These are phyloP conservation scores for Ormosia semicastrata DNA, from an alignment of 306 rosid species.

Conservation along the genomic window DNA sequence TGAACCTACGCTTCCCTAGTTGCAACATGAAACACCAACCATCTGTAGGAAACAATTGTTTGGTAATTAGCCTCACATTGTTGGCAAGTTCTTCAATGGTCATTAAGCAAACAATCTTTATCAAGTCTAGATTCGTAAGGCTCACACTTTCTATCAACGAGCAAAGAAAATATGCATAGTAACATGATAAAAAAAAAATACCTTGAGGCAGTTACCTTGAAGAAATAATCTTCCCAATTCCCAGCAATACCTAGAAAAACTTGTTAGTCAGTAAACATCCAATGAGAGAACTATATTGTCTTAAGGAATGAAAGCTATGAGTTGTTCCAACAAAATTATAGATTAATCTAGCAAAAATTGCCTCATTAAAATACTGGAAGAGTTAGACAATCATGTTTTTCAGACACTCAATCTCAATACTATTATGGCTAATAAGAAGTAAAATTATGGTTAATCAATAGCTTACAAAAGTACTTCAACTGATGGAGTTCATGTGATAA, in stretches of 20 bases:
- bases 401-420: neutral
- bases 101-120: too few species aligned
- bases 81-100: too few species aligned
- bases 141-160: neutral
- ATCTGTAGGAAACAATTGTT: too few species aligned
- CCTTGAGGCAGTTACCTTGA: conserved; percentile 94
- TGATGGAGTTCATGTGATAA: too few species aligned
- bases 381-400: conserved; percentile 2
- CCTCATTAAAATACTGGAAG: neutral
- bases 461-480: neutral
- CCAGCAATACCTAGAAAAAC: conserved; percentile 66
- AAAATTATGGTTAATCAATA: neutral
- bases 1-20: too few species aligned
- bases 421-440: neutral
- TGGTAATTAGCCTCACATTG: too few species aligned
- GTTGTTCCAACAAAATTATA: neutral
- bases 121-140: neutral
- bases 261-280: conserved; percentile 9
- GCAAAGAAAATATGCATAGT: neutral
- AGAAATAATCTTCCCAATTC: conserved; percentile 84
- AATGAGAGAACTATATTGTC: conserved; percentile 1
- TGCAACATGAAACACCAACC: too few species aligned
- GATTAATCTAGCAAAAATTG: conserved; percentile 16
- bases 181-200: conserved; percentile 32
- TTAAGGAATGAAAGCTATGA: neutral